These are phyloP conservation scores for Passalora sequoiae DNA, from an alignment of 2,329 filamentous ascomycete species.

Conservation along the genomic window DNA sequence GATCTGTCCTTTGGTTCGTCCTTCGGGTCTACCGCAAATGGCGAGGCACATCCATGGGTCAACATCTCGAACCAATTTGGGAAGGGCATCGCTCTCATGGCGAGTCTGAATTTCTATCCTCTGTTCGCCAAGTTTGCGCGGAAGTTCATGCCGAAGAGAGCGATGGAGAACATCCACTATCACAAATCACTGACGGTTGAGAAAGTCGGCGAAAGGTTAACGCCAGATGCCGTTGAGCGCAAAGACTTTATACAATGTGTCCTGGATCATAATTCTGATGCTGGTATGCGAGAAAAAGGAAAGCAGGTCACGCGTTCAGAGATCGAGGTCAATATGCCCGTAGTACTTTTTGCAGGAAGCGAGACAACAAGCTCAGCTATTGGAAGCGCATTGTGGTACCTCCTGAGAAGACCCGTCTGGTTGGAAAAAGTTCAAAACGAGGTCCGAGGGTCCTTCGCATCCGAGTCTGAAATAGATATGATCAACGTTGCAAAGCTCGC, in stretches of 20 bases:
- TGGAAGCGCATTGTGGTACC: conserved; percentile 5
- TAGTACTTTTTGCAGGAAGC: conserved; percentile 7
- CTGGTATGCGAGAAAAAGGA: neutral
- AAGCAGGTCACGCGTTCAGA: neutral
- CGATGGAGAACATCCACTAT: conserved; percentile 1
- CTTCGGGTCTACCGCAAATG: conserved; percentile 1
- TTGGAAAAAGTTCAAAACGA: neutral
- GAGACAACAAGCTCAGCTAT: conserved; percentile 6
- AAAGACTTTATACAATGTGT: conserved; percentile 8
- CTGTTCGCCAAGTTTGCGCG: neutral
- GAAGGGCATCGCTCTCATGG: conserved; percentile 5
- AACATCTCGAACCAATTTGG: conserved; percentile 8
- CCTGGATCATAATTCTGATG: conserved; percentile 2
- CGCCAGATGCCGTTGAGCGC: neutral
- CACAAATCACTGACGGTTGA: conserved; percentile 3
- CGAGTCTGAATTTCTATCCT: conserved; percentile 4
- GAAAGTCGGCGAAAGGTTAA: conserved; percentile 3
- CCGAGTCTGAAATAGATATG: neutral
- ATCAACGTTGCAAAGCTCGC: neutral
- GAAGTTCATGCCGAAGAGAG: conserved; percentile 2
- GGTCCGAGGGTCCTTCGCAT: neutral
- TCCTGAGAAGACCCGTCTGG: conserved; percentile 1
- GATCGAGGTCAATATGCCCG: conserved; percentile 6
- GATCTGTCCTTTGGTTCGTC: conserved; percentile 10
- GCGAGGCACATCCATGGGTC: conserved; percentile 7